Percentiles rank a stretch among this genome's conserved stretches.
phyloP scores from a whole-genome alignment of 2,329 filamentous ascomycete species.

The Aphanocladium album region DNA sequence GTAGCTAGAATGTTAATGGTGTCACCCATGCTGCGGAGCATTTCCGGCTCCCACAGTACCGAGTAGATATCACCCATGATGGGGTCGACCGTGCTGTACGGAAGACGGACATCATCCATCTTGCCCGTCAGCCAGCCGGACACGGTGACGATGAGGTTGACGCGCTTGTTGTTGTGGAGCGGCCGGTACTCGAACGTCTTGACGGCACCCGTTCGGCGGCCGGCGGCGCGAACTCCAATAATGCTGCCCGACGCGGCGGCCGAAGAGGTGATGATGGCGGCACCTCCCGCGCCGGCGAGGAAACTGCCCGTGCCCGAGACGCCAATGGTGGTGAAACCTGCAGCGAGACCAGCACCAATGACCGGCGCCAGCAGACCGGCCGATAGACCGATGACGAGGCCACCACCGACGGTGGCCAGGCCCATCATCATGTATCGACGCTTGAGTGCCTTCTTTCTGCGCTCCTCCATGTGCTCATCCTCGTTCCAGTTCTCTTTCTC shows the following conservation, averaged over 20 bases:
- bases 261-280: slow-evolving; percentile 87
- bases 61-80: slow-evolving; percentile 99
- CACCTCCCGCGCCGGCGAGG: slow-evolving; percentile 84
- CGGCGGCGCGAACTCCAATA: slow-evolving; percentile 81
- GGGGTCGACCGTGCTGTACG: slow-evolving; percentile 93
- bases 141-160: slow-evolving; percentile 91
- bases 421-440: slow-evolving; percentile 92
- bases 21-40: slow-evolving; percentile 95
- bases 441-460: slow-evolving; percentile 76
- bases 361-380: slow-evolving; percentile 88
- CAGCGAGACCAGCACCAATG: slow-evolving; percentile 88
- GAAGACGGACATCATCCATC: slow-evolving; percentile 90
- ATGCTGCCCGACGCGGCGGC: slow-evolving; percentile 82
- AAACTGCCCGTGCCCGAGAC: slow-evolving; percentile 85
- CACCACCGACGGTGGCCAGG: slow-evolving; percentile 89
- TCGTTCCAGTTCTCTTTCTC: slow-evolving; percentile 98
- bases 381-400: slow-evolving; percentile 90
- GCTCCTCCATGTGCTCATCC: slow-evolving; percentile 82
- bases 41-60: slow-evolving; percentile 94
- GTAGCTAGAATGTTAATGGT: slow-evolving; percentile 98
- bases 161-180: slow-evolving; percentile 94
- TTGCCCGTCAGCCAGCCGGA: slow-evolving; percentile 99
- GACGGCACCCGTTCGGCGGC: slow-evolving; percentile 82
- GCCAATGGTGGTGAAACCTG: slow-evolving; percentile 92
- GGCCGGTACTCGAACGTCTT: slow-evolving; percentile 96